phyloP scores from a whole-genome alignment of 257 asterid species.

The Mitragyna speciosa region DNA sequence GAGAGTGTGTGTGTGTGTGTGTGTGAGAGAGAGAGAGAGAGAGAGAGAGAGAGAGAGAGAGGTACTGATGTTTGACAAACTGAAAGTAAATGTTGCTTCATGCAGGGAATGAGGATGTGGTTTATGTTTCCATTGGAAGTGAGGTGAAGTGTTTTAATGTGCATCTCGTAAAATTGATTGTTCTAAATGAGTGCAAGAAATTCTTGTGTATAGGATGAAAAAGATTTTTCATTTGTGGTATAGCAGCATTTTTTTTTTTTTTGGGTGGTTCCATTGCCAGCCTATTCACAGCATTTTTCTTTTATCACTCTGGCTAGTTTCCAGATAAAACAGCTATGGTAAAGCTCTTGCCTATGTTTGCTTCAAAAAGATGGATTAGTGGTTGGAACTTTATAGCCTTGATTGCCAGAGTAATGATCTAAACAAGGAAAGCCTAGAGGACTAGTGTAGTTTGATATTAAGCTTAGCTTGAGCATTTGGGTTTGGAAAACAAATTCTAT shows the following conservation, averaged over 20 bases:
- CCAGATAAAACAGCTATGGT: too few relatives aligned
- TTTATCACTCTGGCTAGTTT: background rate
- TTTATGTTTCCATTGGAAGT: constrained; percentile 65
- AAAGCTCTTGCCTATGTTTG: background rate
- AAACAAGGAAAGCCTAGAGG: background rate
- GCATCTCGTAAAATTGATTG: constrained; percentile 48
- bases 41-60: background rate
- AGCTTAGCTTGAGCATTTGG: background rate
- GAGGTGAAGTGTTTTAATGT: constrained; percentile 76
- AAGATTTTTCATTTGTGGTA: background rate
- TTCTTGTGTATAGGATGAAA: background rate
- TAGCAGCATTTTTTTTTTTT: background rate
- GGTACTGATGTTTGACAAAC: background rate
- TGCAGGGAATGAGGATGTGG: constrained; percentile 82
- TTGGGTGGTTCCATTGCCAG: background rate
- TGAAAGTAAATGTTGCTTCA: constrained; percentile 14
- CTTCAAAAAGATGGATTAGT: background rate
- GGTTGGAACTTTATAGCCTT: background rate
- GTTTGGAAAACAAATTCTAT: background rate
- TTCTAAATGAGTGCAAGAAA: background rate
- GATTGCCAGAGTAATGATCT: background rate
- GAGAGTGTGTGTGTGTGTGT: background rate
- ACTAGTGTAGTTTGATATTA: background rate
- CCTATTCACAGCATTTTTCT: background rate
- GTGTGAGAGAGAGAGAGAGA: background rate